Evolutionary conservation across 192 early-diverging fungal genomes (phyloP), one percentile per base, ranked within the genome.

Genomic region (Chytriomyces hyalinus): DNA sequence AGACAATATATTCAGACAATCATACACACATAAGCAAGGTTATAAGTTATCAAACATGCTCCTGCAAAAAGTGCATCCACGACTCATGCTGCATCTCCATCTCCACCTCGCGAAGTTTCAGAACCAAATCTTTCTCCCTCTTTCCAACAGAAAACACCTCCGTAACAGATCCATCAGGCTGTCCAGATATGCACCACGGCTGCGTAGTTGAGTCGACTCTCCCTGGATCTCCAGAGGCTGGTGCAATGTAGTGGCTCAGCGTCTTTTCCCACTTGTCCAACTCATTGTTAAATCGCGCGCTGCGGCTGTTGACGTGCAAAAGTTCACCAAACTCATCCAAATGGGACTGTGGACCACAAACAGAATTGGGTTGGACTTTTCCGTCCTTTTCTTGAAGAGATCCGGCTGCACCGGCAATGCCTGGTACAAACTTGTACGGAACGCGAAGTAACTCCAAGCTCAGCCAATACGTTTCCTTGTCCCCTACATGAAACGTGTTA

Each of bases 401-500:
- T 43, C 90, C 91, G 65, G 90, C 83, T 20, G 83, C 84, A 8
- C 82, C 88, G 8, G 83, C 87, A 70, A 84, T 81, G 6, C 81
- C 84, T 57, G 79, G 80, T 24, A 83, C 78, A 45, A 87, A 89
- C 11, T 80, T 75, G 66, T 88, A 88, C 0, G 88, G 89, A 43
- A 85, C 83, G 28, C 88, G 84, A 7, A 86, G 70, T 78, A 90
- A 83, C 75, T 91, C 90, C 59, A 84, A 86, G 1, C 87, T 90
- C 13, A 85, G 77, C 92, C 92, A 92, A 51, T 90, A 92, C 2
- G 91, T 89, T 75, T 92, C 92, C 80, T 92, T 92, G 80, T 92
- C 92, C 22, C 92, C 82, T 67, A 49, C 3, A 1, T 60, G 24
- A 13, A 62, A 22, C 71, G 62, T 8, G 26, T 68, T 20, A 47